Base-by-base conservation (phyloP, 1,139 yeast genomes). In the Saccharomyces hybrid region DNA sequence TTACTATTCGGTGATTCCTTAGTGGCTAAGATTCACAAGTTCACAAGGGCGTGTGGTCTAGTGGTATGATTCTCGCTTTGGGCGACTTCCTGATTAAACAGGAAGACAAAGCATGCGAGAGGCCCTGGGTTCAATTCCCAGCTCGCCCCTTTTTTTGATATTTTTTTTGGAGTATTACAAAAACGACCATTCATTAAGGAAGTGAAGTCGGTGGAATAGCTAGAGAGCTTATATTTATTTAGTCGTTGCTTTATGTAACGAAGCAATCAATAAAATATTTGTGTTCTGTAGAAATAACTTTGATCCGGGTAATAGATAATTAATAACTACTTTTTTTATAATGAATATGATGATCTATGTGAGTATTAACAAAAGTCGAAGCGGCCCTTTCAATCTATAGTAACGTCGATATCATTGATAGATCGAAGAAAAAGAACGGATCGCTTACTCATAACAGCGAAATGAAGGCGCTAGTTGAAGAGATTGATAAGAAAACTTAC, bases 401-500 rank as follows among this genome's bases (percentile, higher is more conserved):
- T 26, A 38, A 16, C 26, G 25, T 16, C 16, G 5, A 14, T 8
- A 5, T 11, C 25, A 16, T 23, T 20, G 5, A 11, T 8, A 16
- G 16, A 20, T 20, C 11, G 25, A n/a, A n/a, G 38, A 32, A 38
- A 38, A 38, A 38, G 26, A 32, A 14, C 16, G 6, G 9, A 20
- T 38, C 16, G 25, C 44, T 9, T 20, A 20, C 20, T 9, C 26
- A 38, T 38, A 38, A 20, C 16, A 14, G 42, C 6, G 6, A 20
- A 20, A 38, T 38, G 44, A 38, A 38, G 11, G 29, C 51, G 50
- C 56, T 64, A 11, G 69, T 69, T 2, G 71, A 69, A 54, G 72
- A 69, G 53, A 68, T 69, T n/a, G 66, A 69, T 51, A 57, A 55
- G 46, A 66, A 57, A 48, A 64, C 67, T 0, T 69, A 67, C 50